Base-by-base conservation (phyloP, 176 grass and related monocot genomes). In the Cenchrus purpureus region DNA sequence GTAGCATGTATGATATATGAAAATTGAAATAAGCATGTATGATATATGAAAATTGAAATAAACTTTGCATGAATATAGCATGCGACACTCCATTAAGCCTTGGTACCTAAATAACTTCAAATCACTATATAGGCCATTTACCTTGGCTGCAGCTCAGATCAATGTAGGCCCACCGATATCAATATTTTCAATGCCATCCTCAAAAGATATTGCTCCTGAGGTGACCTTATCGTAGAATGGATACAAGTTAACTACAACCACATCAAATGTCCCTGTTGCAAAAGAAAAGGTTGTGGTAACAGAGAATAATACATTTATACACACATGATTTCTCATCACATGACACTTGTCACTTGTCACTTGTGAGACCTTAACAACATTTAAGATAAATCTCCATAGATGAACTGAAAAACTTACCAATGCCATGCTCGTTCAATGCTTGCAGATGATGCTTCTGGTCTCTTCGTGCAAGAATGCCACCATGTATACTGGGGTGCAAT, bases 171-270 rank as follows among this genome's bases (percentile, higher is more conserved):
- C 95, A 83, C 95, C 93, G 78, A 98, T 98, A 79, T 98, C 95
- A 78, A 98, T 94, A 89, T 95, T 98, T 85, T 98, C 95, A 90
- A 95, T 85, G 55, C 96, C 96, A 76, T 98, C 96, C 63, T 98
- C 96, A 83, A 98, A 95, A 87, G 93, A 82, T 78, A 98, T 88
- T 71, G 73, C 31, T 81, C 71, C 88, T 9, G 91, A 86, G 42
- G 96, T 95, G 81, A 98, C 96, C 69, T 98, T 98, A 59, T 92
- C 84, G 71, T 98, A 95, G 83, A 95, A 98, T 56, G 96, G 96
- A 78, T 98, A 98, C 78, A 98, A 87, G 52, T 98, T 98, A 50
- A 98, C 95, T 52, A 98, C 93, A 79, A 98, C 95, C 72, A 98
- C 84, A 81, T 98, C 95, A 86, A 98, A 95, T 92, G 93, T 95